A percentile compares a stretch with the other conserved stretches of the same genome.
Evolutionary conservation across 139 green algal genomes (phyloP).

Genomic region (Chlorella sorokiniana): DNA sequence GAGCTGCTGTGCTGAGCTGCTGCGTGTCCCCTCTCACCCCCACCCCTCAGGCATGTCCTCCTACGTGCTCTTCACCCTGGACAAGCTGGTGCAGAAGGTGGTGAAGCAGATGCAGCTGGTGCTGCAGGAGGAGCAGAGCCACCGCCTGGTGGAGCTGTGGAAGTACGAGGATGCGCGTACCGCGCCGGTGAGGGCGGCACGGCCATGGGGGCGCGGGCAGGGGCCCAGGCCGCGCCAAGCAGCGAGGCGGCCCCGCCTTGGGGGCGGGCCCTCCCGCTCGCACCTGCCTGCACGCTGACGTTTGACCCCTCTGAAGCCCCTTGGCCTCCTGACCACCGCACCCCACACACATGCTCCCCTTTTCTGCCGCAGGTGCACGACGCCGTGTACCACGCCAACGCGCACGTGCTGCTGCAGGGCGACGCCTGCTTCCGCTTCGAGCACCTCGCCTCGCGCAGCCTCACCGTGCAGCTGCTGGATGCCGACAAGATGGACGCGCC

Average conservation of each 20-base stretch:
- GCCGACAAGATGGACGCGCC: constrained; percentile 70
- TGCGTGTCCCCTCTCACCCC: not conserved
- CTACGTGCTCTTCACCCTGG: constrained; percentile 48
- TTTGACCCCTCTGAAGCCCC: not conserved
- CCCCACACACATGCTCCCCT: no score
- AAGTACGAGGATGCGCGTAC: constrained; percentile 75
- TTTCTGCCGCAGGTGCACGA: constrained; percentile 33
- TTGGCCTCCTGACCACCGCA: no score
- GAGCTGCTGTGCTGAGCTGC: not conserved
- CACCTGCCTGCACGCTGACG: not conserved
- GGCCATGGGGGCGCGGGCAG: not conserved
- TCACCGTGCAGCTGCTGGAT: constrained; percentile 75
- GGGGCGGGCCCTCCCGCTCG: no score
- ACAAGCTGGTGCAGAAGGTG: constrained; percentile 78
- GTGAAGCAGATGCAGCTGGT: constrained; percentile 83
- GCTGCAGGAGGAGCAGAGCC: constrained; percentile 69
- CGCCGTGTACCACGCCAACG: constrained; percentile 78
- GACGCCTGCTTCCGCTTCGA: constrained; percentile 77
- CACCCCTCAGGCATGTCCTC: constrained; percentile 33
- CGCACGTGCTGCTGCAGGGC: constrained; percentile 76
- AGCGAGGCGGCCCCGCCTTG: no score
- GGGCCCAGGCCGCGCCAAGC: no score
- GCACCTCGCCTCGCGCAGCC: constrained; percentile 21
- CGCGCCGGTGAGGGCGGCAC: not conserved
- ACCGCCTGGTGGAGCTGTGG: constrained; percentile 74